Base-by-base conservation (phyloP, 2,329 filamentous ascomycete species). In the Apiospora rasikravindrae region DNA sequence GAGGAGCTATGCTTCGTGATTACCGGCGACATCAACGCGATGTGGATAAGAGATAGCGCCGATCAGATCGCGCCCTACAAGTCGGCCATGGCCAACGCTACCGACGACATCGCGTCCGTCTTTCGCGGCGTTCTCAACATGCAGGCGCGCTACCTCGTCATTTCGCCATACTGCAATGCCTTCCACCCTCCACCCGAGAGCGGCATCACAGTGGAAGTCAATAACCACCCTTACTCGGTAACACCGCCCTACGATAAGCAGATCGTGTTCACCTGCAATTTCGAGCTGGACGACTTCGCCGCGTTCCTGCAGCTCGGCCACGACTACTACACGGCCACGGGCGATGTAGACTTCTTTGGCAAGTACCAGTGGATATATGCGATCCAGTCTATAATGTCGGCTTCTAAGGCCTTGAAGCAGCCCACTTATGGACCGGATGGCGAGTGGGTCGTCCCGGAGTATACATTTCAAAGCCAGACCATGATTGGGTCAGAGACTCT, bases 181-280 rank as follows among this genome's bases (percentile, higher is more conserved):
- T 98, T 98, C 83, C 95, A 98, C 80, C 94, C 96, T 0, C 96
- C 96, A 0, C 86, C 89, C 2, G 94, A 95, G 70, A 94, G 93
- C 71, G 88, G 89, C 26, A 85, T 96, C 16, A 78, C 82, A 1
- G 88, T 92, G 1, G 82, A 86, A 1, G 77, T 82, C 11, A 92
- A 92, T 77, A 81, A 85, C 2, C 89, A 88, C 69, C 87, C 88
- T n/a, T 92, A 94, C 80, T 77, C 82, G 77, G 83, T 85, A 82
- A 89, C 74, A 85, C 93, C 94, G 0, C 83, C 86, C 40, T 92
- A 93, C 75, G 91, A 92, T 75, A 85, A 85, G 2, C 87, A 85
- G 2, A 88, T 90, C 29, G 93, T 95, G 5, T 95, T 94, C 77
- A 93, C 95, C 81, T 96, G 93, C 86, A 96, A 95, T 80, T 96